phyloP scores from a whole-genome alignment of 768 basidiomycete species.

The Naganishia vaughanmartiniae region DNA sequence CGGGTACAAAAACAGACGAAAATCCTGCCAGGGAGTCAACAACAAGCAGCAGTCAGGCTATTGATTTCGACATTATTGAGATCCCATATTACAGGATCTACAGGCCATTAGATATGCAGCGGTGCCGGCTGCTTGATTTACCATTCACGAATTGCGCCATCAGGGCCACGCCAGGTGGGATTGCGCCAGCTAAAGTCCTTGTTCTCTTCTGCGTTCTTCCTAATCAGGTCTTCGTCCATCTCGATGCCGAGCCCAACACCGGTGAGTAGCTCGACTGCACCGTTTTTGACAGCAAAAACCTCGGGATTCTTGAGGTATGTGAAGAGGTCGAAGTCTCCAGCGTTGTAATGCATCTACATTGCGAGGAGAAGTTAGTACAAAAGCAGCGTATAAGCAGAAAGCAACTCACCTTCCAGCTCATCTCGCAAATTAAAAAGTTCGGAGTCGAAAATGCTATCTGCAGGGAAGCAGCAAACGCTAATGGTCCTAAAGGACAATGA shows the following conservation, averaged over 20 bases:
- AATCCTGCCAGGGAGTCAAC: too few species aligned
- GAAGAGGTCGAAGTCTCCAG: conserved; percentile 58
- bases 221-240: conserved; percentile 49
- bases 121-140: too few species aligned
- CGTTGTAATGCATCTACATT: conserved; percentile 65
- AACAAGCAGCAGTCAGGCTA: too few species aligned
- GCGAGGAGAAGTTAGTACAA: conserved; percentile 8
- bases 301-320: conserved; percentile 59
- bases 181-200: conserved; percentile 59
- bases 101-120: too few species aligned
- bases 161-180: conserved; percentile 47
- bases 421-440: conserved; percentile 57
- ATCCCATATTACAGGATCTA: neutral
- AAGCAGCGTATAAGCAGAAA: neutral
- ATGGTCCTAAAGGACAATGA: conserved; percentile 68
- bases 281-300: conserved; percentile 48
- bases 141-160: conserved; percentile 32
- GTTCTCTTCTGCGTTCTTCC: conserved; percentile 48
- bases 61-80: too few species aligned
- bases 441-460: conserved; percentile 63
- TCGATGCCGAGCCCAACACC: conserved; percentile 49
- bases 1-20: too few species aligned
- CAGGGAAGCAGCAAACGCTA: conserved; percentile 68
- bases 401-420: conserved; percentile 40
- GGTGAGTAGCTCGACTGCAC: conserved; percentile 41